Percentiles rank a stretch among this genome's conserved stretches.
phyloP scores from a whole-genome alignment of 441 rosid species.

The Erodium moschatum region DNA sequence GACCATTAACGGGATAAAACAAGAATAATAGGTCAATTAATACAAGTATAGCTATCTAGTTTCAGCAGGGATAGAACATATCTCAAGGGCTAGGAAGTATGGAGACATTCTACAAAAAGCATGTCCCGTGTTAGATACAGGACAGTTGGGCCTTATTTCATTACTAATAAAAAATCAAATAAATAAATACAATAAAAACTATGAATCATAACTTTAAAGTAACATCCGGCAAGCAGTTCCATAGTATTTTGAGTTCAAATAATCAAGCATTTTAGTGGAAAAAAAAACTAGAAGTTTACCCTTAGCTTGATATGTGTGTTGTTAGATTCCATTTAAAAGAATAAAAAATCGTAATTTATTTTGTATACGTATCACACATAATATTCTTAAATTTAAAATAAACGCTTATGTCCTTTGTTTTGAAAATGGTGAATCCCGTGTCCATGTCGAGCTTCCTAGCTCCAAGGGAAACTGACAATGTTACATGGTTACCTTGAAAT shows the following conservation, averaged over 20 bases:
- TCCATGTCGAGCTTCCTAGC: neutral
- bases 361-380: no score
- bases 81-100: no score
- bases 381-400: no score
- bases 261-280: neutral
- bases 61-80: no score
- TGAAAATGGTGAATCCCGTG: neutral
- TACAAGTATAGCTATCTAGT: no score
- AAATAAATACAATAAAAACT: no score
- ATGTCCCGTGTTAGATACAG: neutral
- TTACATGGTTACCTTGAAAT: neutral
- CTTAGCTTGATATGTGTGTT: neutral
- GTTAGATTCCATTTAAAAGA: no score
- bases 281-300: neutral
- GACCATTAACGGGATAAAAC: no score
- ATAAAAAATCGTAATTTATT: no score
- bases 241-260: neutral
- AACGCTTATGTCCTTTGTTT: neutral
- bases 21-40: no score
- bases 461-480: neutral
- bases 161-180: no score
- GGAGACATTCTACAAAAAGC: neutral
- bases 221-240: neutral
- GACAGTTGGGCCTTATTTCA: no score
- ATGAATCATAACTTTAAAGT: neutral